These are phyloP conservation scores for Fusarium clavum DNA, from an alignment of 2,329 filamentous ascomycete genomes.

Conservation along the genomic window DNA sequence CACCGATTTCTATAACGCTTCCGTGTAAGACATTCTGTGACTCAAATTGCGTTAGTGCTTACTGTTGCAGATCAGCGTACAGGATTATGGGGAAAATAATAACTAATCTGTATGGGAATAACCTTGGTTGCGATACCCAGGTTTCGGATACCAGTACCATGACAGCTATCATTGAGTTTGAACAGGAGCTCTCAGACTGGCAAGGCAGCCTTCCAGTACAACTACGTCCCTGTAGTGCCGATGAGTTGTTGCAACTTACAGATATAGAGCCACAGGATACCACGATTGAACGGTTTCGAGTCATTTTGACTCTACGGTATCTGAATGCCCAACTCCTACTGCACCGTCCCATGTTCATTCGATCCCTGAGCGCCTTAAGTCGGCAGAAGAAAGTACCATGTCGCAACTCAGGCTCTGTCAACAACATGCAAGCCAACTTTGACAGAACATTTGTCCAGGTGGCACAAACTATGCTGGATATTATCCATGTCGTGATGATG, in stretches of 20 bases:
- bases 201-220: background rate
- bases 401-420: background rate
- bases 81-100: constrained; percentile 26
- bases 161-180: constrained; percentile 20
- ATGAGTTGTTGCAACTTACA: background rate
- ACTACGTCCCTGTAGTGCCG: background rate
- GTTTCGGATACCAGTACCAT: constrained; percentile 8
- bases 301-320: background rate
- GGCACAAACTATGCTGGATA: constrained; percentile 20
- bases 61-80: constrained; percentile 12
- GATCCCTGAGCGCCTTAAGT: background rate
- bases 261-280: background rate
- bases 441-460: constrained; percentile 6
- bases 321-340: constrained; percentile 9
- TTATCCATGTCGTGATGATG: constrained; percentile 15
- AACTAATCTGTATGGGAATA: constrained; percentile 21
- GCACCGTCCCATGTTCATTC: constrained; percentile 2
- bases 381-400: background rate
- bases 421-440: constrained; percentile 25
- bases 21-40: background rate
- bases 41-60: fast-evolving
- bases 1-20: constrained; percentile 28
- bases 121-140: constrained; percentile 24
- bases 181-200: constrained; percentile 34
- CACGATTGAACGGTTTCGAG: background rate